Percentiles rank a stretch among this genome's conserved stretches.
Evolutionary conservation across 1,139 yeast genomes (phyloP).

Genomic region (Diutina catenulata): DNA sequence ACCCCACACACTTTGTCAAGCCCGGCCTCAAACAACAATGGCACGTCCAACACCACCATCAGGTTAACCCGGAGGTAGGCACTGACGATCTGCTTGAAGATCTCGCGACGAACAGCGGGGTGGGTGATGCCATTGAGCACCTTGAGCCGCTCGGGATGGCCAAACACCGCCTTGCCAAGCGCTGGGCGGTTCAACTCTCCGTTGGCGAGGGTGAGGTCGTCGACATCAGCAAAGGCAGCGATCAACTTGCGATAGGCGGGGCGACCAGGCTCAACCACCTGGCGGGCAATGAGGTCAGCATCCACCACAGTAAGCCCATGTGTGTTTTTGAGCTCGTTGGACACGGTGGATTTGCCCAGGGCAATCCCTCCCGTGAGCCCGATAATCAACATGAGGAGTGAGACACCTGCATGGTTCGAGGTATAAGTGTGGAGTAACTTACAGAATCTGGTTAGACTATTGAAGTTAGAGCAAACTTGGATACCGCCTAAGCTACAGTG

Average conservation of each 20-base stretch:
- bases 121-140: slow-evolving; percentile 71
- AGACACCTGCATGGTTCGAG: too few relatives aligned
- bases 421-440: too few relatives aligned
- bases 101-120: slow-evolving; percentile 73
- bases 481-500: too few relatives aligned
- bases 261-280: slow-evolving; percentile 74
- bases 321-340: slow-evolving; percentile 37
- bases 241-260: slow-evolving; percentile 60
- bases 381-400: slow-evolving; percentile 79
- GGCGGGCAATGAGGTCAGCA: slow-evolving; percentile 81
- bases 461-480: too few relatives aligned
- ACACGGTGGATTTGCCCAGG: slow-evolving; percentile 89
- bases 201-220: slow-evolving; percentile 42
- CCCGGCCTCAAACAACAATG: slow-evolving; percentile 73
- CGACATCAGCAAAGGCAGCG: slow-evolving; percentile 43
- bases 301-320: slow-evolving; percentile 50
- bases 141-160: slow-evolving; percentile 40
- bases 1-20: slow-evolving; percentile 63
- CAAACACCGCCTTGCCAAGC: slow-evolving; percentile 72
- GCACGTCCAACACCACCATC: slow-evolving; percentile 77
- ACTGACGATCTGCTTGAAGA: slow-evolving; percentile 41
- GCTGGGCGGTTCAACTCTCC: slow-evolving; percentile 54
- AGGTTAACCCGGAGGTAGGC: slow-evolving; percentile 41
- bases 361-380: slow-evolving; percentile 98
- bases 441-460: too few relatives aligned